These are phyloP conservation scores for Sarocladiaceae sp. DNA, from an alignment of 2,329 filamentous ascomycete species.

Conservation along the genomic window DNA sequence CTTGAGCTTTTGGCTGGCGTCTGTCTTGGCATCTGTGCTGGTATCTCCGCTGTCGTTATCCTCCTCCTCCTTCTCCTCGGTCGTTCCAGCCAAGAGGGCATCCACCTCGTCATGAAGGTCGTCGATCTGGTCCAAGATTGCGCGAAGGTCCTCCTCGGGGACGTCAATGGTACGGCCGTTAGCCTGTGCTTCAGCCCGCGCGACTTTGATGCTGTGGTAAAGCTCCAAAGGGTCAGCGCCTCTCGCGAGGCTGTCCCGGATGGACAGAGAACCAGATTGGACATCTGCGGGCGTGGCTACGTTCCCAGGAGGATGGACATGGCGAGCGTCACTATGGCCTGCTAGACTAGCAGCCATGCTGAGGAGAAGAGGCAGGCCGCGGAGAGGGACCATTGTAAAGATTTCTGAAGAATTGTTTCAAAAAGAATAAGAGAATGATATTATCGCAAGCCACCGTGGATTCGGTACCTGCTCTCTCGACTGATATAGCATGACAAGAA, in stretches of 20 bases:
- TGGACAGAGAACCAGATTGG: background rate
- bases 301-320: background rate
- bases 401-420: background rate
- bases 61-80: background rate
- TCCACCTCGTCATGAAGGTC: background rate
- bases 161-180: conserved; percentile 2
- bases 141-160: conserved; percentile 8
- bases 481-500: background rate
- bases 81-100: background rate
- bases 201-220: conserved; percentile 4
- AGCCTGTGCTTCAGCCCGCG: background rate
- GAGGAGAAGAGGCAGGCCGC: background rate
- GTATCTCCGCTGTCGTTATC: background rate
- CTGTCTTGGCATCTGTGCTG: background rate
- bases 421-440: background rate
- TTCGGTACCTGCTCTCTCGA: background rate
- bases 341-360: background rate
- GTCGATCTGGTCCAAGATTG: conserved; percentile 6
- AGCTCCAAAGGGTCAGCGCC: conserved; percentile 4
- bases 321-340: background rate
- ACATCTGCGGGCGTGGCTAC: background rate
- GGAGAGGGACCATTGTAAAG: conserved; percentile 3
- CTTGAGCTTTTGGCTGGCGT: background rate
- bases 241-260: background rate
- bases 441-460: background rate